Conservation (phyloP, 2,329 filamentous ascomycete species). For the Cordyceps farinosa region DNA sequence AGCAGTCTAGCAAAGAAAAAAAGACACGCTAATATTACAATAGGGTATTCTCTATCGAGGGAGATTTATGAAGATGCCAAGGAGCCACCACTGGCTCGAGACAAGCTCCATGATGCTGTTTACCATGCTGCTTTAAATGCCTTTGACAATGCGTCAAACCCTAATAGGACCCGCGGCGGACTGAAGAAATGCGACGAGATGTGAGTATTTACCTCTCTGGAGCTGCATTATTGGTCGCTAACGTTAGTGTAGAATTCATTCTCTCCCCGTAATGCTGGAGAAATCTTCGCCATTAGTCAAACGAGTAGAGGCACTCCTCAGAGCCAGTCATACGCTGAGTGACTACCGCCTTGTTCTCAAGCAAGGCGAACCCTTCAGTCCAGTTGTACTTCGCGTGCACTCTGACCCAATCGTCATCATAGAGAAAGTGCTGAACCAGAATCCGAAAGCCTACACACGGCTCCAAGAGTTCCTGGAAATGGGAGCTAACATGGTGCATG, state of each 20-base stretch:
- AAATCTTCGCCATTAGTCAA: conserved; percentile 48
- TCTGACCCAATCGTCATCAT: conserved; percentile 71
- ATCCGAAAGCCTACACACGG: conserved; percentile 68
- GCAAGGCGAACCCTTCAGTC: conserved; percentile 75
- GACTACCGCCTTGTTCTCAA: conserved; percentile 75
- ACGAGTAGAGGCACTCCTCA: conserved; percentile 61
- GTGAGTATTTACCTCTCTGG: conserved; percentile 40
- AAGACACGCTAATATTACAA: conserved; percentile 13
- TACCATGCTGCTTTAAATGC: conserved; percentile 62
- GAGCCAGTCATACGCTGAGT: conserved; percentile 70
- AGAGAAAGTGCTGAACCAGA: conserved; percentile 71
- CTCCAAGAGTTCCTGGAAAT: conserved; percentile 70
- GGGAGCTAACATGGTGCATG: conserved; percentile 62
- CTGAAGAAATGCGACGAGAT: conserved; percentile 75
- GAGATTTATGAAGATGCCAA: conserved; percentile 56
- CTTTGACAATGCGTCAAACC: conserved; percentile 80
- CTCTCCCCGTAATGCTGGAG: conserved; percentile 58
- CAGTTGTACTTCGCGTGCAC: conserved; percentile 73
- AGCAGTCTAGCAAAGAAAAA: neutral
- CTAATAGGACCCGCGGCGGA: conserved; percentile 70
- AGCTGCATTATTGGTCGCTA: conserved; percentile 18
- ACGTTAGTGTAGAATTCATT: conserved; percentile 49
- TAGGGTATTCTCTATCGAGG: conserved; percentile 60
- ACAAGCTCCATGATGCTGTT: conserved; percentile 57
- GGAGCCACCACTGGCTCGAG: conserved; percentile 45